Percentiles rank a stretch among this genome's conserved stretches.
Evolutionary conservation across 441 rosid genomes (phyloP).

Genomic region (Adansonia gregorii): DNA sequence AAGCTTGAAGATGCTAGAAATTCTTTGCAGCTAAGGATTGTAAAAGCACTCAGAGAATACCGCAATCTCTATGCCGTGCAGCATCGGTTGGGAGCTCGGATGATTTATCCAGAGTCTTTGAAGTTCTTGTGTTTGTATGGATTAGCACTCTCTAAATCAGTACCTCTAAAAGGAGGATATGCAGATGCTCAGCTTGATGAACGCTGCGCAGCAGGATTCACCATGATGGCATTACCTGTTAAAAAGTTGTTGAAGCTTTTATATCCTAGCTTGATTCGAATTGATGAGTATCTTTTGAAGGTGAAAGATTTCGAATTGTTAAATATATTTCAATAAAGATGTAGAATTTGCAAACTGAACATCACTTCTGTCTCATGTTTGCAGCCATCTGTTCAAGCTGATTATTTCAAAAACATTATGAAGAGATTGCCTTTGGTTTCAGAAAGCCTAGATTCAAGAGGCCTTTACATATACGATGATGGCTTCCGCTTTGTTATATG

Average conservation of each 20-base stretch:
- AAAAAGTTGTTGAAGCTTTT: conserved; percentile 81
- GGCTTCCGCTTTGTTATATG: conserved; percentile 87
- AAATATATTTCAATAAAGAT: conserved; percentile 1
- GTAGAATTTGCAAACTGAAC: conserved; percentile 22
- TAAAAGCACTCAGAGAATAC: conserved; percentile 90
- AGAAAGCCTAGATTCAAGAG: conserved; percentile 91
- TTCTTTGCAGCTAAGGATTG: conserved; percentile 74
- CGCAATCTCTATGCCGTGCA: conserved; percentile 86
- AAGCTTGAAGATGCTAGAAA: conserved; percentile 96
- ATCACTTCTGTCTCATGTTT: conserved; percentile 31
- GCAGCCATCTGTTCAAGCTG: conserved; percentile 61
- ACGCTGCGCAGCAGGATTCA: conserved; percentile 89
- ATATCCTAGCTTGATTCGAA: conserved; percentile 80
- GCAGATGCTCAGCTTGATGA: conserved; percentile 91
- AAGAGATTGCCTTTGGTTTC: conserved; percentile 71
- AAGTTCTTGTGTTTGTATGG: conserved; percentile 85
- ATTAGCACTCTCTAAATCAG: conserved; percentile 81
- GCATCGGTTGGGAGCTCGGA: conserved; percentile 91
- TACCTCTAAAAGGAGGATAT: conserved; percentile 85
- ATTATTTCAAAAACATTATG: conserved; percentile 42
- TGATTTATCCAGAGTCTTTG: conserved; percentile 92
- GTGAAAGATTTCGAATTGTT: conserved; percentile 39
- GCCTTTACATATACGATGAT: conserved; percentile 87
- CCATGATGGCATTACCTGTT: conserved; percentile 92
- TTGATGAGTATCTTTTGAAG: conserved; percentile 83